Base-by-base conservation (phyloP, 495 filamentous ascomycete genomes). In the Bacidia gigantensis region DNA sequence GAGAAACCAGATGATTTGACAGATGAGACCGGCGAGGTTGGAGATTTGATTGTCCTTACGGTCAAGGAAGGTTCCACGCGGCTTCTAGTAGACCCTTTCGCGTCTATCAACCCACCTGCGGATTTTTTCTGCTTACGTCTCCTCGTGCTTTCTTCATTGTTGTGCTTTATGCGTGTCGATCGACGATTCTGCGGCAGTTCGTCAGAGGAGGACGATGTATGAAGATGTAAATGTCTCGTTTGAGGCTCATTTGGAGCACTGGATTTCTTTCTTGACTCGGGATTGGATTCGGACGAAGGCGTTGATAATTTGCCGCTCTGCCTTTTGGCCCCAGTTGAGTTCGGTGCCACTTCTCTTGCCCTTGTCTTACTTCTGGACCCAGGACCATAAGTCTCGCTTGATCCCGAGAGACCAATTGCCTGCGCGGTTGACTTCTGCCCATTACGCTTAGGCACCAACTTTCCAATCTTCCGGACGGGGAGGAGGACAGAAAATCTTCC, bases 141-240 rank as follows among this genome's bases (percentile, higher is more conserved):
- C 55, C 75, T 70, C 53, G 76, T 64, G 1, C 72, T 69, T 44
- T 94, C 86, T 61, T 96, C 89, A 56, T 86, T 85, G 65, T 89
- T 78, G 12, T 95, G 73, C 64, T 93, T 94, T 58, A 97, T 95
- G 25, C 88, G 77, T 56, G 95, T 94, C 14, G 88, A 90, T 26
- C 87, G 79, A 56, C 86, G 78, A 2, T 81, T 65, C 53, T 79
- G 85, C 46, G 73, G 68, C 72, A 73, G 54, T 78, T 87, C 63
- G 80, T 87, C 65, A 58, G 74, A 54, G 49, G 64, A 51, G 10
- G 68, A 64, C 38, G 57, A 61, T 25, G 47, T 35, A 35, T 35
- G 29, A 14, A 35, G 29, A 14, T 5, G 5, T 14, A 35, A 35
- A 7, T 14, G 5, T 35, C 29, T 35, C 5, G 29, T 35, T 7